Evolutionary conservation across 495 filamentous ascomycete species (phyloP).

Genomic region (Pyronema domesticum): DNA sequence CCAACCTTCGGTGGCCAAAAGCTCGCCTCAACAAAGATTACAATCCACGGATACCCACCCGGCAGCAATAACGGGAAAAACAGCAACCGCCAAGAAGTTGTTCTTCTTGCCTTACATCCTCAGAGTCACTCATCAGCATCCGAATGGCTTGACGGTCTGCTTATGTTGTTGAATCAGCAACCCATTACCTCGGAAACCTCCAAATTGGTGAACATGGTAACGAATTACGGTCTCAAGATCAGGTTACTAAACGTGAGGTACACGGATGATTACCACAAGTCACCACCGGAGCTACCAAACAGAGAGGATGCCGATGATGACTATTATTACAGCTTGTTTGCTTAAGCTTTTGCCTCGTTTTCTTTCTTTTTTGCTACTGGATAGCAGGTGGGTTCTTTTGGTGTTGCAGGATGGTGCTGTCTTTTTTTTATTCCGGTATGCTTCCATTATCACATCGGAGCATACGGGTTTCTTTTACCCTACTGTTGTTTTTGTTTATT

Average conservation of each 20-base stretch:
- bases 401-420: background rate
- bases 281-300: constrained; percentile 37
- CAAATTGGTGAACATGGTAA: constrained; percentile 67
- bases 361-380: background rate
- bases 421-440: no score
- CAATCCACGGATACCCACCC: constrained; percentile 56
- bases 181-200: constrained; percentile 93
- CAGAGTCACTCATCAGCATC: constrained; percentile 66
- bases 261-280: constrained; percentile 48
- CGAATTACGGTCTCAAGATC: constrained; percentile 84
- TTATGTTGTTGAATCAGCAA: constrained; percentile 87
- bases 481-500: no score
- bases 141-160: constrained; percentile 89
- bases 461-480: no score
- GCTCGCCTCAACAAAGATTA: constrained; percentile 64
- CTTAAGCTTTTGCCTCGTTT: constrained; percentile 5
- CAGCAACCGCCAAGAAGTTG: constrained; percentile 35
- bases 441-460: no score
- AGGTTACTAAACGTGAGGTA: constrained; percentile 79
- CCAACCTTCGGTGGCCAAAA: constrained; percentile 26
- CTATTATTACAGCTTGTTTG: constrained; percentile 49
- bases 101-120: constrained; percentile 68
- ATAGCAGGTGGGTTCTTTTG: background rate
- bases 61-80: constrained; percentile 23
- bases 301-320: constrained; percentile 48